phyloP scores from a whole-genome alignment of 1,139 yeast species.

The Suhomyces panamericanus region DNA sequence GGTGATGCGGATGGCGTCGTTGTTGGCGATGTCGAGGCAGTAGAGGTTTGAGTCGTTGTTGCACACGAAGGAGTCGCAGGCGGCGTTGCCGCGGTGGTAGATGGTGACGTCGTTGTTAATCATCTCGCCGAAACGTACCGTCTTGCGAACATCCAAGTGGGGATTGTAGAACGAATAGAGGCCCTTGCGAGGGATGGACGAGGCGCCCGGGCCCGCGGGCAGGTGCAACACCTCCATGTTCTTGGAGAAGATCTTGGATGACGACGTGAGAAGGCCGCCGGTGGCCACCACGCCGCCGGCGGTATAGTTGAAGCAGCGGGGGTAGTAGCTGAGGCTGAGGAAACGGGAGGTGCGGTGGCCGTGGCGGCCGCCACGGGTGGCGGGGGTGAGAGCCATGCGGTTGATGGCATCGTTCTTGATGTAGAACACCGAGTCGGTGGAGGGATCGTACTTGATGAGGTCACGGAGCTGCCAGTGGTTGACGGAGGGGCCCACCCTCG shows the following conservation, averaged over 20 bases:
- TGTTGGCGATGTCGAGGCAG: conserved; percentile 54
- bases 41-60: conserved; percentile 79
- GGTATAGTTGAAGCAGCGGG: conserved; percentile 67
- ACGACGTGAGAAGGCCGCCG: conserved; percentile 61
- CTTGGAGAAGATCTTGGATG: conserved; percentile 24
- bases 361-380: not conserved
- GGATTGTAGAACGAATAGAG: conserved; percentile 59
- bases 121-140: conserved; percentile 70
- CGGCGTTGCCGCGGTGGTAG: conserved; percentile 37
- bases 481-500: conserved; percentile 30
- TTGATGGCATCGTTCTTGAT: conserved; percentile 36
- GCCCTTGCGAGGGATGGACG: conserved; percentile 47
- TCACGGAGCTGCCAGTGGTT: conserved; percentile 92
- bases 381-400: conserved; percentile 23
- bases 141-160: conserved; percentile 44
- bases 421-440: conserved; percentile 32
- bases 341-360: conserved; percentile 25
- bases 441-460: conserved; percentile 51
- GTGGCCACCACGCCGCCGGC: conserved; percentile 62
- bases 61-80: conserved; percentile 64
- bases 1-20: conserved; percentile 43
- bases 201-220: conserved; percentile 15
- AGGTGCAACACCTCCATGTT: conserved; percentile 28
- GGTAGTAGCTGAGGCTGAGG: conserved; percentile 53
- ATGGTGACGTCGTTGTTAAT: conserved; percentile 82